Evolutionary conservation across 106 monocot genomes (phyloP), one percentile per base, ranked within the genome.

Genomic region (Dioscorea dumetorum): DNA sequence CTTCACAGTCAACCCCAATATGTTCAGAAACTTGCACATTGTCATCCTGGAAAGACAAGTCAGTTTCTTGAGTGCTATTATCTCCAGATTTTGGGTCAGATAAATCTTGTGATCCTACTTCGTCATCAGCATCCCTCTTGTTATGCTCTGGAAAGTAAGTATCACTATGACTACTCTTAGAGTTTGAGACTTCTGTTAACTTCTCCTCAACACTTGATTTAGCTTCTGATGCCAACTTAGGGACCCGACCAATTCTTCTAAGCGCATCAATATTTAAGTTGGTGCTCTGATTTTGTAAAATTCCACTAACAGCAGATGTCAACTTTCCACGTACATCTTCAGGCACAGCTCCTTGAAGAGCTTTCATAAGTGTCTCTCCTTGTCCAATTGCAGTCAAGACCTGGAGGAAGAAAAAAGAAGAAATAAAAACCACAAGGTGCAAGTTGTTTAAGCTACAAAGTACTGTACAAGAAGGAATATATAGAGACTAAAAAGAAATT

Each of bases 291-390:
- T 78, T 70, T 64, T 81, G 87, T 49, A 93, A 53, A 71, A 93
- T 99, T 51, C 81, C 81, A 77, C 81, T 72, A 69, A 85, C 80
- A 63, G 83, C 78, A 66, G 59, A 61, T 65, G 80, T 87, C 33
- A 99, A 87, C 72, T 87, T 99, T 72, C 90, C 92, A 62, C 92
- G 83, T 23, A 99, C 93, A 74, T 99, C 85, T 50, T 93, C 99
- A 32, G 99, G 99, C 14, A 99, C 93, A 61, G 93, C 87, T 69
- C 72, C 87, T 74, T 99, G 61, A 23, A 99, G 70, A 77, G 99
- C 93, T 75, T 82, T 99, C 83, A 99, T 74, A n/a, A 99, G 79
- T 12, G 90, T 87, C 67, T 99, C 87, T 72, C 99, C 99, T 57
- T 79, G 80, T 69, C 78, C 87, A 72, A 90, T 80, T 13, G 93